Base-by-base conservation (phyloP, 148 eudicot species). In the Spergularia marina region DNA sequence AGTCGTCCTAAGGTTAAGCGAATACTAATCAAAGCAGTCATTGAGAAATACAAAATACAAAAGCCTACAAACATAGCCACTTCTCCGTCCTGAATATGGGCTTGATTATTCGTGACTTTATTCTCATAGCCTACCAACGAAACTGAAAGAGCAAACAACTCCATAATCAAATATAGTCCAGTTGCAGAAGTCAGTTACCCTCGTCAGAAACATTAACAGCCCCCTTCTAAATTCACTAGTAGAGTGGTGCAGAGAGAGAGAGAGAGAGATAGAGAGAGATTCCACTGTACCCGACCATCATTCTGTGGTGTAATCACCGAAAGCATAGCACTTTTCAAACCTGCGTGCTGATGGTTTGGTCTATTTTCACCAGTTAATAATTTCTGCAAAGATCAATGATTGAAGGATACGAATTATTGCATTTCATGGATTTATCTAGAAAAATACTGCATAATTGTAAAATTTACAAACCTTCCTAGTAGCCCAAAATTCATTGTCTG, bases 401-500 rank as follows among this genome's bases (percentile, higher is more conserved):
- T 65, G n/a, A 74, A 20, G 62, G 61, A 51, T 39, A 30, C 30
- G n/a, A 23, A 41, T 20, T 65, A 49, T 21, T 51, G 54, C 36
- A 18, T 16, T 62, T 34, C 7, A 44, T 21, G 51, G 53, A 30
- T 9, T 14, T 70, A 53, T 53, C 47, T 53, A 53, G 7, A 12
- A 25, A 5, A 53, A 53, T 12, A 17, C 9, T 25, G 58, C 68
- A 12, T 30, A 25, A 25, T 13, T 36, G 23, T 17, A 17, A 55
- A 77, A 71, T 25, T 25, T 20, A 62, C 84, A 71, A 76, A 95
- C 99, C 97, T 90, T 95, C 82, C 99, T 90, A 23, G 99, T 86
- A 36, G 99, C 97, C 99, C 99, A 95, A 80, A 95, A 95, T 76
- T 95, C 99, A 76, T 89, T 89, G 76, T 95, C 99, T 58, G 96